phyloP scores from a whole-genome alignment of 495 filamentous ascomycete species.

The Halenospora varia region DNA sequence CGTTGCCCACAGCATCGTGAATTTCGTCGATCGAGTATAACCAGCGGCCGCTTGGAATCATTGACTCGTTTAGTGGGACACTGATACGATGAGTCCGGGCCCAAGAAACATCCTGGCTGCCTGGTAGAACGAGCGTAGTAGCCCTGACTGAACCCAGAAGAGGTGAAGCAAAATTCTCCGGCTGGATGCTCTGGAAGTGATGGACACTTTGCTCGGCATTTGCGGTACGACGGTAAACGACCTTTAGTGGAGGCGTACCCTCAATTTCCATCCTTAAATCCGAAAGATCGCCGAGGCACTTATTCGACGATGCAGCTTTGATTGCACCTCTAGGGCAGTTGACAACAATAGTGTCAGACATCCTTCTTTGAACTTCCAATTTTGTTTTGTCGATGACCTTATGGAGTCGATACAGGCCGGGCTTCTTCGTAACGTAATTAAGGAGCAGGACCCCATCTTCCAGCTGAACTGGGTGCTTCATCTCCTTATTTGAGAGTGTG shows the following conservation, averaged over 20 bases:
- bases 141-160: slow-evolving; percentile 53
- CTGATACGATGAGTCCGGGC: slow-evolving; percentile 67
- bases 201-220: slow-evolving; percentile 75
- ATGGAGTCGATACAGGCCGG: slow-evolving; percentile 79
- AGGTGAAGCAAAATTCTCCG: slow-evolving; percentile 79
- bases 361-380: slow-evolving; percentile 76
- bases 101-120: slow-evolving; percentile 71
- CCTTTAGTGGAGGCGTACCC: slow-evolving; percentile 85
- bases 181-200: slow-evolving; percentile 82
- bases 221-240: slow-evolving; percentile 83
- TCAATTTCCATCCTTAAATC: slow-evolving; percentile 76
- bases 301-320: slow-evolving; percentile 54
- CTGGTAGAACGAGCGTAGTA: slow-evolving; percentile 47
- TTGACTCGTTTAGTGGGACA: slow-evolving; percentile 83
- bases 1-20: slow-evolving; percentile 82
- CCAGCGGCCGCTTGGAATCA: slow-evolving; percentile 75
- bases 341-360: slow-evolving; percentile 74
- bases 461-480: slow-evolving; percentile 59
- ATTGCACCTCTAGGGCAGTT: slow-evolving; percentile 76
- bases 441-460: slow-evolving; percentile 51
- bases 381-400: slow-evolving; percentile 89
- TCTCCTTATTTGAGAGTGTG: slow-evolving; percentile 64
- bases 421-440: slow-evolving; percentile 66
- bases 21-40: slow-evolving; percentile 88
- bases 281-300: slow-evolving; percentile 81